Evolutionary conservation across 2,329 filamentous ascomycete species (phyloP), one percentile per base, ranked within the genome.

Genomic region (Podosphaera aphanis): DNA sequence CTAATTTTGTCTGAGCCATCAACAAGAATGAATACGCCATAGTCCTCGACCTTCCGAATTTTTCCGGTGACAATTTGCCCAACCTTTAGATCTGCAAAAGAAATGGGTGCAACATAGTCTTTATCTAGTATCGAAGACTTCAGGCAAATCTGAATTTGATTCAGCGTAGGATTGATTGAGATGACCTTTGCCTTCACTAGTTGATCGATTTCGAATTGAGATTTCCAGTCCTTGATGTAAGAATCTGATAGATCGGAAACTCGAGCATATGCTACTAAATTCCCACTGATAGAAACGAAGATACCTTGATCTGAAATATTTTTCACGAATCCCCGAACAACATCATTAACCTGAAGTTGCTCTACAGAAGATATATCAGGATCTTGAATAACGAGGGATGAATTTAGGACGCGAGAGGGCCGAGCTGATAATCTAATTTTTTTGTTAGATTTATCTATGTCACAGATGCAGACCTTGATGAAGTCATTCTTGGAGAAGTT

Each of bases 191-290:
- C 90, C 61, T 80, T 84, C 46, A 98, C 84, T 5, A 98, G 69
- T 62, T 95, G 85, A 56, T 93, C 84, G 42, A 88, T 66, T 55
- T 90, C 77, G 63, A 88, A 94, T 39, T 78, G 68, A 31, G 82
- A 74, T 64, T 93, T 92, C 90, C 90, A 98, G 49, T 95, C 83
- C 62, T 95, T 95, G 55, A 98, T 65, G 60, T 78, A 98, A 6
- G 74, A 72, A 59, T 98, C 90, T 0, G 86, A 93, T 13, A 98
- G 69, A 59, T 95, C 86, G 8, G 80, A 74, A 45, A 95, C 79
- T 53, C 83, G 79, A 42, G 93, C 81, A 56, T 86, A 79, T 0
- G 78, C 86, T 43, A 81, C 82, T 16, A 93, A 70, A 50, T 79
- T 75, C 16, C 83, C 81, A 38, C 86, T 85, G 2, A 98, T 68